These are phyloP conservation scores for Acanthochlamys bracteata DNA, from an alignment of 106 monocot species.

Conservation along the genomic window DNA sequence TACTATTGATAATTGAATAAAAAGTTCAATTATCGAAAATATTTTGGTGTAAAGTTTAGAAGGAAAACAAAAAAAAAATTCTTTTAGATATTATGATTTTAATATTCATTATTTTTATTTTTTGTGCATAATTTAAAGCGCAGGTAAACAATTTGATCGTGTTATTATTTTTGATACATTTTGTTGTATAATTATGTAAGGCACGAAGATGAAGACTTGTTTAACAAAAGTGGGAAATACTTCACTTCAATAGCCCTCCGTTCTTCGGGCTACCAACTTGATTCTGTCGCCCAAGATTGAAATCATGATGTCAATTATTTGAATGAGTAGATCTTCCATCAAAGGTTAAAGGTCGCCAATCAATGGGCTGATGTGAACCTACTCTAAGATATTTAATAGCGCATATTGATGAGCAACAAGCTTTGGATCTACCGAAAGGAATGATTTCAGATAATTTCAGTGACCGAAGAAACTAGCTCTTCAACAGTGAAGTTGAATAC, in stretches of 20 bases:
- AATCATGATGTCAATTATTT: background rate
- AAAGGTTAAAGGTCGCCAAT: slow-evolving; percentile 43
- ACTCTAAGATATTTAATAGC: slow-evolving; percentile 69
- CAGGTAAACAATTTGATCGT: too few relatives aligned
- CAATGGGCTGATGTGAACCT: slow-evolving; percentile 65
- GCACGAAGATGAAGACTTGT: too few relatives aligned
- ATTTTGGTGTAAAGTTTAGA: background rate
- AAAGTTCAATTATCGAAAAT: background rate
- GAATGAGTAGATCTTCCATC: slow-evolving; percentile 14
- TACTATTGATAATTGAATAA: background rate
- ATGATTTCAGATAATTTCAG: slow-evolving; percentile 46
- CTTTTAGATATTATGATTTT: background rate
- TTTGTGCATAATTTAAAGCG: background rate
- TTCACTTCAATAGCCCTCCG: slow-evolving; percentile 54
- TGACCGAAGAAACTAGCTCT: slow-evolving; percentile 6
- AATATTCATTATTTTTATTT: background rate
- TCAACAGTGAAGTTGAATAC: background rate
- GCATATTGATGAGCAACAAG: slow-evolving; percentile 45
- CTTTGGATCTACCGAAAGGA: slow-evolving; percentile 49
- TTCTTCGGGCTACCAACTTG: slow-evolving; percentile 13
- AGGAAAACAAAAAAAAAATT: background rate
- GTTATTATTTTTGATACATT: too few relatives aligned
- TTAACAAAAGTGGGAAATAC: too few relatives aligned
- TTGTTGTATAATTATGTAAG: too few relatives aligned
- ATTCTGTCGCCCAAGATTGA: background rate